phyloP scores from a whole-genome alignment of 495 filamentous ascomycete species.

The Xylaria curta region DNA sequence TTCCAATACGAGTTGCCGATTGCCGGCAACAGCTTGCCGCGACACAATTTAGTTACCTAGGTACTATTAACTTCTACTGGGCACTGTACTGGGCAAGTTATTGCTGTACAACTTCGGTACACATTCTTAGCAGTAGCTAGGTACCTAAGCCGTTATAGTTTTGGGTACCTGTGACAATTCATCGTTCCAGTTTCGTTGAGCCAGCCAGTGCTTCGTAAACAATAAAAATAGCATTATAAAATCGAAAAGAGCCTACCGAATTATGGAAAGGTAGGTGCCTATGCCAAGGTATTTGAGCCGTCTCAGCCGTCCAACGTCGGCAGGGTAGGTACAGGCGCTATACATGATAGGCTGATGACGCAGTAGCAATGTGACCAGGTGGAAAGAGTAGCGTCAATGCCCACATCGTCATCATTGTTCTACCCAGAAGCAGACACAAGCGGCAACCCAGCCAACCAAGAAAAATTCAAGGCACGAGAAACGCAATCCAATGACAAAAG shows the following conservation, averaged over 20 bases:
- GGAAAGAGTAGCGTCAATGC: conserved; percentile 8
- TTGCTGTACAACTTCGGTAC: not conserved
- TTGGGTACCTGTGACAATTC: not conserved
- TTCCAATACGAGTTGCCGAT: conserved; percentile 13
- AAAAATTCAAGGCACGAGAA: conserved; percentile 14
- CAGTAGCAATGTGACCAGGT: conserved; percentile 16
- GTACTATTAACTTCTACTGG: too few relatives aligned
- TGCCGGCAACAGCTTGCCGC: not conserved
- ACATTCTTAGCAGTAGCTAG: not conserved
- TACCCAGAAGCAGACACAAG: conserved; percentile 18
- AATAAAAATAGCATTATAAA: not conserved
- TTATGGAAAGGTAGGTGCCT: not conserved
- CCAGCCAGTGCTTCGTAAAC: not conserved
- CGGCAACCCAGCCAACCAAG: conserved; percentile 27
- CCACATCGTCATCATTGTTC: conserved; percentile 21
- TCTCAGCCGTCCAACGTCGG: conserved; percentile 2
- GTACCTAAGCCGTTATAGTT: not conserved
- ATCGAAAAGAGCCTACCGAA: not conserved
- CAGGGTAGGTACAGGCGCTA: not conserved
- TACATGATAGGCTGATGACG: conserved; percentile 22
- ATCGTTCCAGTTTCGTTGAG: not conserved
- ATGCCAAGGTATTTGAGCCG: not conserved
- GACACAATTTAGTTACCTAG: not conserved
- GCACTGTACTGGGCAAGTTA: too few relatives aligned
- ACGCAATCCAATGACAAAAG: conserved; percentile 20